These are phyloP conservation scores for Colletotrichum tanaceti DNA, from an alignment of 2,329 filamentous ascomycete genomes.

Conservation along the genomic window DNA sequence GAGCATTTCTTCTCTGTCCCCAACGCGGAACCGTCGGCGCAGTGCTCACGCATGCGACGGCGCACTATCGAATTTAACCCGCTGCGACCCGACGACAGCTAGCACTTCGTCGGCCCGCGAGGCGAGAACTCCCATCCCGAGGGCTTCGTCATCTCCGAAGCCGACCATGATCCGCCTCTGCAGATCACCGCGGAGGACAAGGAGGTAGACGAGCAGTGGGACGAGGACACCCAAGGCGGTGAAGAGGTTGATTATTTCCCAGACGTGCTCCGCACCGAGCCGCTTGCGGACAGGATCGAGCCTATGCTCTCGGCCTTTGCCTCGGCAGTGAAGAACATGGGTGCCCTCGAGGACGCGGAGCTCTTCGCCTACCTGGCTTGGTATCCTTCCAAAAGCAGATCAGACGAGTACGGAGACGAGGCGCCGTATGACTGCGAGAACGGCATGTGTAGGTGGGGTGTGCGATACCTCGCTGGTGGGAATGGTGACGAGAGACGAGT, in stretches of 20 bases:
- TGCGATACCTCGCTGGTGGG: neutral
- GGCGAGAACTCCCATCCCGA: constrained; percentile 37
- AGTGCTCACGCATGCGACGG: constrained; percentile 40
- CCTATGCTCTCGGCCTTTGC: constrained; percentile 44
- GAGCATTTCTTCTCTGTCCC: neutral
- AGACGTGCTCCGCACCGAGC: constrained; percentile 43
- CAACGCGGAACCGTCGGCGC: constrained; percentile 11
- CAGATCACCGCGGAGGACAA: neutral
- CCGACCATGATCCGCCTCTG: too few relatives aligned
- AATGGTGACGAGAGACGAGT: neutral
- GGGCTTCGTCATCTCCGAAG: too few relatives aligned
- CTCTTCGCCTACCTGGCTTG: constrained; percentile 40
- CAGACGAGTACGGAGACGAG: neutral
- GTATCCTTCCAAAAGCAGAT: neutral
- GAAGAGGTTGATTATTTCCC: constrained; percentile 31
- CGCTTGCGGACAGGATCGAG: constrained; percentile 39
- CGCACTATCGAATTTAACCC: constrained; percentile 41
- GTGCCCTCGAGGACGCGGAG: constrained; percentile 42
- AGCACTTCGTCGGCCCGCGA: constrained; percentile 43
- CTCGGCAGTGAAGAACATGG: constrained; percentile 40
- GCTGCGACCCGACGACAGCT: constrained; percentile 40
- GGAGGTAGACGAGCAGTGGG: neutral
- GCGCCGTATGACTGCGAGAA: neutral
- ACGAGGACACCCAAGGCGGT: constrained; percentile 4
- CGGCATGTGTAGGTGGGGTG: neutral